A percentile compares a stretch with the other conserved stretches of the same genome.
Conservation (phyloP, 139 green algal genomes). For the Tetradesmus obliquus region DNA sequence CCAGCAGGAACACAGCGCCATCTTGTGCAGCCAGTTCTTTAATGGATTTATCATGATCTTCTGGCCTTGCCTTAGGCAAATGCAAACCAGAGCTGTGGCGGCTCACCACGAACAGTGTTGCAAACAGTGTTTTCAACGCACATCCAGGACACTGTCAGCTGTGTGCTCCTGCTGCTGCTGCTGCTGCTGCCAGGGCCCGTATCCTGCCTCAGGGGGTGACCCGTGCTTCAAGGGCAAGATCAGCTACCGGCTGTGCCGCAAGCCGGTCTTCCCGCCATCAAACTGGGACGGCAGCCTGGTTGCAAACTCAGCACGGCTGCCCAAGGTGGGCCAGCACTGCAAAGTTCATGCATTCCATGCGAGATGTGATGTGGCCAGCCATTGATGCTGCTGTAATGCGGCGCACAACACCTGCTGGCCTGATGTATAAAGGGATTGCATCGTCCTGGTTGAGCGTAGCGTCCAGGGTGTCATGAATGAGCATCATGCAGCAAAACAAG, state of each 20-base stretch:
- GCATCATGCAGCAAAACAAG: too few relatives aligned
- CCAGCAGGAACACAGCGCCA: not conserved
- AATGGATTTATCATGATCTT: too few relatives aligned
- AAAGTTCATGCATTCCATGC: not conserved
- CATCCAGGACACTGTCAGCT: too few relatives aligned
- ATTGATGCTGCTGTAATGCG: not conserved
- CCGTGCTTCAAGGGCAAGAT: slow-evolving; percentile 75
- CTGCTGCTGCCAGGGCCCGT: slow-evolving; percentile 54
- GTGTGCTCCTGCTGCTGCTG: not conserved
- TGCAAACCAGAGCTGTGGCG: too few relatives aligned
- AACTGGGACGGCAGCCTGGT: slow-evolving; percentile 71
- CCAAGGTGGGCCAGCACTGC: slow-evolving; percentile 50
- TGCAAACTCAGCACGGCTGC: slow-evolving; percentile 71
- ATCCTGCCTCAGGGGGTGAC: slow-evolving; percentile 49
- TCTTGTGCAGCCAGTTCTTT: too few relatives aligned
- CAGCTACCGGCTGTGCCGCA: slow-evolving; percentile 77
- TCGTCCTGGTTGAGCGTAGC: too few relatives aligned
- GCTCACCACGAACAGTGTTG: too few relatives aligned
- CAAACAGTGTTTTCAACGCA: too few relatives aligned
- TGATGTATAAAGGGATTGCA: not conserved
- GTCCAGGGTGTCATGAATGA: too few relatives aligned
- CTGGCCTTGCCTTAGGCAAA: too few relatives aligned
- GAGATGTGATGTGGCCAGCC: not conserved
- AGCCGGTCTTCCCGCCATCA: slow-evolving; percentile 75
- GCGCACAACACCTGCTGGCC: not conserved